Conservation (phyloP, 1,284 basidiomycete species). For the Irpex rosettiformis region DNA sequence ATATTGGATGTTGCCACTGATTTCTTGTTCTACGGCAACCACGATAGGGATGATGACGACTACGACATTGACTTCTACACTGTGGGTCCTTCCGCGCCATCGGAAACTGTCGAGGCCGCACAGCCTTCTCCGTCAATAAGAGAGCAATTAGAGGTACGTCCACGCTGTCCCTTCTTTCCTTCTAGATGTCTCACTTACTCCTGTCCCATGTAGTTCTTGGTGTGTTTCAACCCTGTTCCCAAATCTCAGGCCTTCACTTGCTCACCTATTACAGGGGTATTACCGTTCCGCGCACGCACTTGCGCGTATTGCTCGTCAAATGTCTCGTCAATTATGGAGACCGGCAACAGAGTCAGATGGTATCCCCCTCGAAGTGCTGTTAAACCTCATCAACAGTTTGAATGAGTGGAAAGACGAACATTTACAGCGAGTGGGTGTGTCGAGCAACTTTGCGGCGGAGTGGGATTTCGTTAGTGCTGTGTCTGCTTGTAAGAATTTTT, state of each 20-base stretch:
- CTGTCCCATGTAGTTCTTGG: constrained; percentile 11
- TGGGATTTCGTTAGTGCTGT: constrained; percentile 91
- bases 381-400: constrained; percentile 57
- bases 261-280: constrained; percentile 52
- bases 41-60: constrained; percentile 52
- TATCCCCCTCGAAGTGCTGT: constrained; percentile 63
- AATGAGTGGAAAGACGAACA: constrained; percentile 75
- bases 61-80: constrained; percentile 80
- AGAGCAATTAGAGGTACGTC: constrained; percentile 69
- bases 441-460: constrained; percentile 74
- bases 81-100: constrained; percentile 51
- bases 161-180: constrained; percentile 4
- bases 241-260: constrained; percentile 1
- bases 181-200: background rate
- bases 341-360: constrained; percentile 74
- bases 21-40: background rate
- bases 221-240: constrained; percentile 13
- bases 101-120: constrained; percentile 44
- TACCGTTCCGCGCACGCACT: constrained; percentile 77
- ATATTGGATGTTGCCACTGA: background rate
- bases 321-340: constrained; percentile 77
- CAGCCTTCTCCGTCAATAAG: constrained; percentile 56
- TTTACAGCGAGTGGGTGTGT: constrained; percentile 78
- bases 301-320: constrained; percentile 74
- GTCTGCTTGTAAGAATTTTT: constrained; percentile 52